Conservation (phyloP, 352 stramenopile genomes). For the Globisporangium polare region DNA sequence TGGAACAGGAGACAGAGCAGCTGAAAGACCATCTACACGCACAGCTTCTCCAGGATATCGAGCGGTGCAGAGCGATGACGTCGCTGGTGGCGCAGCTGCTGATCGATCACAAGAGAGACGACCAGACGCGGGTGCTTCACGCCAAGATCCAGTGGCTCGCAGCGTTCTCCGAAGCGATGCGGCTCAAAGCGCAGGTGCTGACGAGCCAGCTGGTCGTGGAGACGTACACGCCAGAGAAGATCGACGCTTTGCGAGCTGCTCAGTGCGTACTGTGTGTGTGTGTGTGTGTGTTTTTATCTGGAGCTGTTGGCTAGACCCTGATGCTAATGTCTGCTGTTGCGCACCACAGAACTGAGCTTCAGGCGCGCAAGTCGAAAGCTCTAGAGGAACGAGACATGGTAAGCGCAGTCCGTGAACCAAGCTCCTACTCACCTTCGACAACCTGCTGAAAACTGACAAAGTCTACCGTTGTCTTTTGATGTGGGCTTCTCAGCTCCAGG, state of each 20-base stretch:
- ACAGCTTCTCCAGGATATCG: conserved; percentile 20
- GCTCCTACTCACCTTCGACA: no score
- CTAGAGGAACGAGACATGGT: conserved; percentile 21
- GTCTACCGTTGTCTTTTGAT: not conserved
- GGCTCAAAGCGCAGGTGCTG: conserved; percentile 25
- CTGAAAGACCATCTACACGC: conserved; percentile 11
- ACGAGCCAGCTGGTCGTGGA: conserved; percentile 27
- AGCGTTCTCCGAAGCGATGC: conserved; percentile 24
- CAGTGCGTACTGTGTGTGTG: conserved; percentile 19
- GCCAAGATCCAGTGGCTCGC: conserved; percentile 29
- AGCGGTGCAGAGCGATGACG: conserved; percentile 23
- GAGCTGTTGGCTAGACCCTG: not conserved
- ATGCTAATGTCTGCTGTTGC: not conserved
- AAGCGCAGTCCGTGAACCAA: no score
- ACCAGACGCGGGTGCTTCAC: conserved; percentile 26
- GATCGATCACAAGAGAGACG: conserved; percentile 28
- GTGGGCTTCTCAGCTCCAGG: conserved; percentile 18
- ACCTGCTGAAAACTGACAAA: not conserved
- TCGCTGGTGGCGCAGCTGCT: conserved; percentile 18
- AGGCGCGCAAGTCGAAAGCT: conserved; percentile 20
- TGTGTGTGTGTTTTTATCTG: no score
- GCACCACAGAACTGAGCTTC: conserved; percentile 19
- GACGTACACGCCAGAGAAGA: conserved; percentile 24
- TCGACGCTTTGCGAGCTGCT: conserved; percentile 16
- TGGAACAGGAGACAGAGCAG: conserved; percentile 7